Base-by-base conservation (phyloP, 163 green algal species). In the Scenedesmus sp. region DNA sequence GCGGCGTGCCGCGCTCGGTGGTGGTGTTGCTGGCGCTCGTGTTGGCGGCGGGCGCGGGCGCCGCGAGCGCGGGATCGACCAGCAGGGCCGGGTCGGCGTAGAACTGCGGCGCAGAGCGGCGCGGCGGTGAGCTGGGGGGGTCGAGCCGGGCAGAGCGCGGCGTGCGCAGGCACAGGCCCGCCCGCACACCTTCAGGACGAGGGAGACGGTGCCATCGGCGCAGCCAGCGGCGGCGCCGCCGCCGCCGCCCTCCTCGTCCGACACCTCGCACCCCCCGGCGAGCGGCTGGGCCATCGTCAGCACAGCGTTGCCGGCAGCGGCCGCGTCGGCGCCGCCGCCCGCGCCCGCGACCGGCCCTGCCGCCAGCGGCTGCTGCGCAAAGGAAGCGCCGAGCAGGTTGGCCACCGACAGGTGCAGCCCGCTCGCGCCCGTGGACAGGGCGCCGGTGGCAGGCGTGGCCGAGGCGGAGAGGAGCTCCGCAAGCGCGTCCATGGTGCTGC, bases 361-460 rank as follows among this genome's bases (percentile, higher is more conserved):
- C 15, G 66, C 66, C 47, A 76, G 18, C 15, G 50, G 47, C 66
- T 28, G 2, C 26, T 63, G n/a, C 18, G 22, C 22, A 54, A 62
- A 64, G 18, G 4, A 51, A 47, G 45, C 63, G 13, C 66, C 66
- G 14, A 63, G 18, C 26, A 76, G 14, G 66, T 76, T 76, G 26
- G 66, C 66, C 18, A 64, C 66, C 24, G 66, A 53, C 18, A 76
- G 18, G n/a, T 28, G 31, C 50, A 76, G 34, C 1, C 66, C 66
- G 18, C 44, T 29, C 28, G 45, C 63, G 31, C 48, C 66, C 24
- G 11, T 53, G 4, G 66, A 76, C 20, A 50, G 31, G 1, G 28
- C 4, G 34, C 66, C 66, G 33, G 20, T 76, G 15, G 66, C 66
- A 51, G 66, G 66, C 11, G 47, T 76, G 51, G 24, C 34, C 22